Conservation (phyloP, 345 rosid genomes). For the Salix dunnii region DNA sequence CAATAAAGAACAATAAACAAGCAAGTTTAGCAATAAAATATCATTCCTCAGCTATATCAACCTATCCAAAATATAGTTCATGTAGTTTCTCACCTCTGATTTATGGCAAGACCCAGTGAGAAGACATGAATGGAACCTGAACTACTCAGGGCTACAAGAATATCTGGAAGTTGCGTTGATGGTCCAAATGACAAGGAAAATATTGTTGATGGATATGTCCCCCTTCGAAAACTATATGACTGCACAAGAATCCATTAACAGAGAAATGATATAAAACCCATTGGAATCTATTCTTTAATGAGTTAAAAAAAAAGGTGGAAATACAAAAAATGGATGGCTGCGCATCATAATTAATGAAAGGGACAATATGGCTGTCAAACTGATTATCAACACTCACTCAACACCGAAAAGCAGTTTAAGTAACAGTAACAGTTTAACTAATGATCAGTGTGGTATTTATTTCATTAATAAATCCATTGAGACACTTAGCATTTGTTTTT, state of each 20-base stretch:
- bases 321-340: neutral
- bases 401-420: neutral
- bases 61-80: neutral
- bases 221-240: constrained; percentile 88
- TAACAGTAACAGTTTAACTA: neutral
- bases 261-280: neutral
- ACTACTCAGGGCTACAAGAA: constrained; percentile 79
- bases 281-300: neutral
- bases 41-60: neutral
- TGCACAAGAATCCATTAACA: constrained; percentile 23
- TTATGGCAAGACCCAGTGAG: constrained; percentile 51
- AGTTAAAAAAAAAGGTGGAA: neutral
- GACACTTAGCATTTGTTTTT: neutral
- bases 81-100: constrained; percentile 55
- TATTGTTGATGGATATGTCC: constrained; percentile 77
- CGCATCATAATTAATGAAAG: neutral
- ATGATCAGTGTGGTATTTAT: too few species aligned
- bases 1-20: neutral
- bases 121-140: constrained; percentile 87
- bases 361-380: neutral
- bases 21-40: neutral
- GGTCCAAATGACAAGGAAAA: constrained; percentile 87
- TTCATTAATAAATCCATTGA: neutral
- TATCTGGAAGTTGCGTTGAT: constrained; percentile 61
- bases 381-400: neutral